phyloP scores from a whole-genome alignment of 345 rosid species.

The Arabidopsis suecica region DNA sequence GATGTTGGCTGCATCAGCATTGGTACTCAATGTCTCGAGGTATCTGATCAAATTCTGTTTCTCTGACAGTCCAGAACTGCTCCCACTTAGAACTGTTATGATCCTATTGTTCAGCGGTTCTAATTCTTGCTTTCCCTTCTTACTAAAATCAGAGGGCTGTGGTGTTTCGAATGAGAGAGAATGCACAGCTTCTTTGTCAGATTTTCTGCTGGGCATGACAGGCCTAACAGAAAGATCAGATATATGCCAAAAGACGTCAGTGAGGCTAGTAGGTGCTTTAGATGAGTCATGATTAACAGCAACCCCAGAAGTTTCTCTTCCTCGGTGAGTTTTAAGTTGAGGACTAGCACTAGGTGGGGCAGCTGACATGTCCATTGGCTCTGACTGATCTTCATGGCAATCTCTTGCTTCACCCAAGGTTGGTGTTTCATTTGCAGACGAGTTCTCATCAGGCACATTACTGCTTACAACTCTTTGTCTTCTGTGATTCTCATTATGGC shows the following conservation, averaged over 20 bases:
- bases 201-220: slow-evolving; percentile 95
- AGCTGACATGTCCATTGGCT: slow-evolving; percentile 61
- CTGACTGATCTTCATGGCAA: slow-evolving; percentile 64
- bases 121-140: slow-evolving; percentile 78
- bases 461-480: slow-evolving; percentile 53
- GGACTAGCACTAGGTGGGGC: slow-evolving; percentile 72
- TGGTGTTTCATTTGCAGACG: slow-evolving; percentile 50
- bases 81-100: slow-evolving; percentile 66
- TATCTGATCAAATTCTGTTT: slow-evolving; percentile 90
- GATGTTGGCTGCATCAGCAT: slow-evolving; percentile 89
- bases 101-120: slow-evolving; percentile 66
- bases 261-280: slow-evolving; percentile 62
- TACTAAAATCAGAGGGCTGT: slow-evolving; percentile 75
- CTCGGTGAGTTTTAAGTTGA: slow-evolving; percentile 63
- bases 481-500: slow-evolving; percentile 49
- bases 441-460: slow-evolving; percentile 48
- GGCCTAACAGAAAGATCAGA: slow-evolving; percentile 98
- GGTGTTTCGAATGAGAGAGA: slow-evolving; percentile 80
- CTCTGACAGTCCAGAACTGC: slow-evolving; percentile 65
- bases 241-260: slow-evolving; percentile 85
- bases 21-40: slow-evolving; percentile 84
- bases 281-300: slow-evolving; percentile 61
- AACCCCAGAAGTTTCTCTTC: slow-evolving; percentile 58
- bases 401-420: slow-evolving; percentile 56
- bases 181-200: slow-evolving; percentile 74